Base-by-base conservation (phyloP, 768 basidiomycete genomes). In the Auricularia sp. region DNA sequence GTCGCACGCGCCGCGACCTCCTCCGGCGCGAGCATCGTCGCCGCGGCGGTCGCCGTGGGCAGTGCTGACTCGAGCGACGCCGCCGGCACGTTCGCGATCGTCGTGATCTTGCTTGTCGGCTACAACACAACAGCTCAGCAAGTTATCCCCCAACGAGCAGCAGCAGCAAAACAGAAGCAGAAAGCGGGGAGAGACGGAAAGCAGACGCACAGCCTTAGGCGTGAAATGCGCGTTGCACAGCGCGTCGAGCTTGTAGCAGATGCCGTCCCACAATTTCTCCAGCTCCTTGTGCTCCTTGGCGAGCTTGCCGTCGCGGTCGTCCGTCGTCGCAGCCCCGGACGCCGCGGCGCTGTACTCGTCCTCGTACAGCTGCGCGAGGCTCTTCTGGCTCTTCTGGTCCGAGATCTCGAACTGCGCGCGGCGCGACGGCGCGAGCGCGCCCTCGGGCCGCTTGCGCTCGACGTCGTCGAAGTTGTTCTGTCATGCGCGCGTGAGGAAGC, bases 311-410 rank as follows among this genome's bases (percentile, higher is more conserved):
- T 98, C 95, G 6, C 93, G 81, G 69, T 95, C 91, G 68, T 93
- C 90, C 1, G 76, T 77, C 14, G 76, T 72, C 2, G 77, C 74
- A 4, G 79, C 83, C 14, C 83, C 85, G 0, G 79, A 76, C 67
- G 86, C 84, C 42, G 83, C 83, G 5, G 87, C 85, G 44, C 87
- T 80, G 74, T 89, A 99, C 65, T 95, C 95, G 58, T 90, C 87
- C 72, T 97, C 97, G 75, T 98, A 98, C 47, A 99, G 91, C 76
- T 98, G 90, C 14, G 94, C 95, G 58, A 99, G 83, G 0, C 91
- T 94, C 72, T 92, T 88, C 3, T 84, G 79, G 7, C 91, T 94
- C 72, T 95, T 91, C 3, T 84, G 87, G 70, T 96, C 94, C 72
- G 93, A 86, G 8, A 98, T 77, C 72, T 98, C 95, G 65, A 97